A percentile compares a stretch with the other conserved stretches of the same genome.
Conservation (phyloP, 2,329 filamentous ascomycete genomes). For the Dothiorella sarmentorum region DNA sequence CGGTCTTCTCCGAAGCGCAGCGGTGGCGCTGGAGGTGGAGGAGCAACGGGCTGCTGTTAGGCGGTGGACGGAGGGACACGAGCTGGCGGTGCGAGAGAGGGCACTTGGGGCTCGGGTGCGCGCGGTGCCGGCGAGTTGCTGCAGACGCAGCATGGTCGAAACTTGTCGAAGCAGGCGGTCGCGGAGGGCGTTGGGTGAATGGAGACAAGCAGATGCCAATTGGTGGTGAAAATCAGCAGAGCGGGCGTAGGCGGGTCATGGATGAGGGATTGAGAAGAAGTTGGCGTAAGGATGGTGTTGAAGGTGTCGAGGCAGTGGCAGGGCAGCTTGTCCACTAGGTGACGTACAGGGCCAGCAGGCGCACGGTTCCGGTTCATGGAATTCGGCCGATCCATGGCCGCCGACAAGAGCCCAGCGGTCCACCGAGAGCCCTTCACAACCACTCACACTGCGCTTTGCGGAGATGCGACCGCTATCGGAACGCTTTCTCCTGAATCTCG, state of each 20-base stretch:
- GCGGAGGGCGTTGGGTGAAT: background rate
- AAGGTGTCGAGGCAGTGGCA: background rate
- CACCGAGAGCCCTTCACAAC: background rate
- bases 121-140: constrained; percentile 11
- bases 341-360: background rate
- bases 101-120: background rate
- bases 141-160: constrained; percentile 18
- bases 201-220: background rate
- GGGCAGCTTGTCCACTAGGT: background rate
- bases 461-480: constrained; percentile 1
- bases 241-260: constrained; percentile 1
- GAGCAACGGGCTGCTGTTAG: background rate
- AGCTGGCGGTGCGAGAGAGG: background rate
- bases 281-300: constrained; percentile 3
- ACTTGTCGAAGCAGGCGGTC: background rate
- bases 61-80: background rate
- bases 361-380: background rate
- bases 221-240: background rate
- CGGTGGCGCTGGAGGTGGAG: background rate
- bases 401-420: background rate
- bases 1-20: constrained; percentile 3
- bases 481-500: background rate
- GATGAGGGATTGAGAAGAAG: background rate
- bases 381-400: constrained; percentile 11
- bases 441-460: background rate